Conservation (phyloP, 495 filamentous ascomycete genomes). For the Daldinia caldariorum region DNA sequence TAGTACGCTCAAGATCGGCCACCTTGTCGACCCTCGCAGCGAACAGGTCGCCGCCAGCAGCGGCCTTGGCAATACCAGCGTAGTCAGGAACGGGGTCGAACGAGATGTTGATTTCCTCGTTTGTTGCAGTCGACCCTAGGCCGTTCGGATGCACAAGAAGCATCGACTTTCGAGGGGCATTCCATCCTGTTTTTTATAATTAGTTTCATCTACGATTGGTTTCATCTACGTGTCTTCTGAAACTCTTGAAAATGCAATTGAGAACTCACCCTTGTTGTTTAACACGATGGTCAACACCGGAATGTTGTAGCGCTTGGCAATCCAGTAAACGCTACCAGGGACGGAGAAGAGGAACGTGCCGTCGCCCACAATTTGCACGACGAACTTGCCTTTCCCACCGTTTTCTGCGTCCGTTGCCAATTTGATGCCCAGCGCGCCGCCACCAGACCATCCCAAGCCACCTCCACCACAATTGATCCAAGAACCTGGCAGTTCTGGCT, state of each 20-base stretch:
- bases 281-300: constrained; percentile 90
- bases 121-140: constrained; percentile 76
- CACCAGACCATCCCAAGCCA: constrained; percentile 95
- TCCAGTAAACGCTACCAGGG: constrained; percentile 94
- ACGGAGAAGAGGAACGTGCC: constrained; percentile 91
- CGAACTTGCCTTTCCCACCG: constrained; percentile 78
- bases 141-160: constrained; percentile 87
- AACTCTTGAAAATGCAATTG: not conserved
- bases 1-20: constrained; percentile 66
- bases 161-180: constrained; percentile 79
- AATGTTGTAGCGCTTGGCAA: constrained; percentile 83
- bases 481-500: constrained; percentile 76
- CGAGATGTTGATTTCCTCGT: constrained; percentile 89
- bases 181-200: constrained; percentile 70
- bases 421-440: constrained; percentile 87
- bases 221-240: not conserved
- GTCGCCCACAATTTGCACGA: constrained; percentile 92
- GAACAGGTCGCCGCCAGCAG: constrained; percentile 78
- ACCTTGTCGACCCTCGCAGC: constrained; percentile 69
- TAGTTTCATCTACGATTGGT: not conserved
- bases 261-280: constrained; percentile 80
- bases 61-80: constrained; percentile 89
- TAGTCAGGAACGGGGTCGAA: constrained; percentile 90
- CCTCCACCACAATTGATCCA: constrained; percentile 97
- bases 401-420: constrained; percentile 75